Conservation (phyloP, 352 stramenopile species). For the Globisporangium parvum region DNA sequence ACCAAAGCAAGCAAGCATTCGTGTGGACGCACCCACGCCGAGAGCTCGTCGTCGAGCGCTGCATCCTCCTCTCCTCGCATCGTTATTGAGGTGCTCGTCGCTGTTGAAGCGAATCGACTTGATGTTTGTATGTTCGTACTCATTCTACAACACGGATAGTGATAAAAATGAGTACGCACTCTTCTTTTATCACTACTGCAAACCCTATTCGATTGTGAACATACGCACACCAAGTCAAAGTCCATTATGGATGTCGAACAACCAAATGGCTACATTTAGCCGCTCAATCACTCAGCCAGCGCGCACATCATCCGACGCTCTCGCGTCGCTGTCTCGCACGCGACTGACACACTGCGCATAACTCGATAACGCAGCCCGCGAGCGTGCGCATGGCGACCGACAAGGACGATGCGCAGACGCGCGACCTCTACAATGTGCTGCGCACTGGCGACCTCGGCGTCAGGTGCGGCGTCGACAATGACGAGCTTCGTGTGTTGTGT, state of each 20-base stretch:
- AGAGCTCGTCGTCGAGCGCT: slow-evolving; percentile 35
- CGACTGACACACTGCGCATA: no score
- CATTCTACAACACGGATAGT: not conserved
- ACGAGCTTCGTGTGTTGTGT: not conserved
- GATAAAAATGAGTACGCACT: not conserved
- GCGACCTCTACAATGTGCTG: slow-evolving; percentile 48
- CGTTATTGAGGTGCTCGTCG: not conserved
- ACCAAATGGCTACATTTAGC: no score
- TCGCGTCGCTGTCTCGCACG: not conserved
- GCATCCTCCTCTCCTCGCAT: slow-evolving; percentile 11
- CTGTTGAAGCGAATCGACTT: not conserved
- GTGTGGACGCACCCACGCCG: slow-evolving; percentile 30
- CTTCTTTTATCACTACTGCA: no score
- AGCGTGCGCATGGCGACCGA: slow-evolving; percentile 10
- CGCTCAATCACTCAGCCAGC: no score
- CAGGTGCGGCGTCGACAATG: slow-evolving; percentile 14
- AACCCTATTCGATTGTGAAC: not conserved
- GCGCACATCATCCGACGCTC: no score
- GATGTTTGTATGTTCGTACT: not conserved
- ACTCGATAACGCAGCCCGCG: no score
- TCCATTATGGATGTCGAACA: no score
- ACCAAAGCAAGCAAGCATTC: not conserved
- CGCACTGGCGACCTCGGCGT: slow-evolving; percentile 45
- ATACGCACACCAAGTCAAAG: no score
- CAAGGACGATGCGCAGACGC: slow-evolving; percentile 30